Evolutionary conservation across 257 asterid species (phyloP), one percentile per base, ranked within the genome.

Genomic region (Coffea eugenioides): DNA sequence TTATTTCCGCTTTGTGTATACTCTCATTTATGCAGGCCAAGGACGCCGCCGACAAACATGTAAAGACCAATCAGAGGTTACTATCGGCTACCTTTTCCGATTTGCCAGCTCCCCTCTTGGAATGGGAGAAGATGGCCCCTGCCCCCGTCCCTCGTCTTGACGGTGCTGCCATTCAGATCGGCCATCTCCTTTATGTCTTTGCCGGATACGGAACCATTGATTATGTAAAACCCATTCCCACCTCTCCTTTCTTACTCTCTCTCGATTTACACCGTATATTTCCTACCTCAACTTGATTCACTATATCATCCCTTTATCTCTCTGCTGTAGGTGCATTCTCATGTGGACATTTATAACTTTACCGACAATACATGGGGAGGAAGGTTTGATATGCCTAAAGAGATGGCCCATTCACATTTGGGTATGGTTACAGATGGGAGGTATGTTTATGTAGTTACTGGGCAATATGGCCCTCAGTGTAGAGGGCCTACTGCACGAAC

Each of bases 161-260:
- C 79, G 98, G 99, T 52, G 97, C 98, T 18, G 98, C 98, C 8
- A 77, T 95, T 74, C 99, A 95, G 85, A 90, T 95, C 85, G 87
- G 88, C 80, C 83, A 95, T 88, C 97, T 87, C 78, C 95, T 95
- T 69, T 95, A 62, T 77, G 99, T 95, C 41, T 95, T 95, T 87
- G 98, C 98, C 83, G 99, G 99, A 76, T 95, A 95, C 83, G 99
- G 99, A 79, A 95, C 97, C 83, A 92, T 95, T 81, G 97, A 95
- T 83, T 87, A 85, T 83, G 99, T 93, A 80, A 80, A 69, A 61
- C 23, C 18, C 43, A 39, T 39, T 51, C 11, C 57, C 56, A 49
- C 11, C 56, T 49, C 56, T 49, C 56, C 56, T 10, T 54, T 54
- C 15, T 54, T 54, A 54, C 23, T 18, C 61, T 54, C 61, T 62